phyloP scores from a whole-genome alignment of 192 early-diverging fungal species.

The Coemansia sp. region DNA sequence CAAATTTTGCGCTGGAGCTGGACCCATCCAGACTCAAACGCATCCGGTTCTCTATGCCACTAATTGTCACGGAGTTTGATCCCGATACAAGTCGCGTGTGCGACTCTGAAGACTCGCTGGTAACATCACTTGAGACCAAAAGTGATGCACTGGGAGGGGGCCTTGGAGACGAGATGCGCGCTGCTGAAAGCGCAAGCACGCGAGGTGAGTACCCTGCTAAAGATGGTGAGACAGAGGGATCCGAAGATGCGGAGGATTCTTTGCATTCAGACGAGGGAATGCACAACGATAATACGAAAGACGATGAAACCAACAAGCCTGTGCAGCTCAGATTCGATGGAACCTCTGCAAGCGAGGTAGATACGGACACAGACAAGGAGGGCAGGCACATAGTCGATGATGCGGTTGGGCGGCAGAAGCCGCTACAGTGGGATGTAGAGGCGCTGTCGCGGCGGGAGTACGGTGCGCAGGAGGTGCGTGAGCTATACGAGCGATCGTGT shows the following conservation, averaged over 20 bases:
- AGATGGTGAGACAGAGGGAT: neutral
- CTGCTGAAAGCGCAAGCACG: neutral
- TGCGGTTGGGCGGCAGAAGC: conserved; percentile 6
- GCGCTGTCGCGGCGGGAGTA: conserved; percentile 42
- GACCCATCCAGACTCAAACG: conserved; percentile 48
- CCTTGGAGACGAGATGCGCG: neutral
- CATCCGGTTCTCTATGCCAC: conserved; percentile 56
- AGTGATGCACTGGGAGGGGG: conserved; percentile 1
- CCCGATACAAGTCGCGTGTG: conserved; percentile 37
- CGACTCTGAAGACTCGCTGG: conserved; percentile 16
- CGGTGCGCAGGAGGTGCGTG: conserved; percentile 45
- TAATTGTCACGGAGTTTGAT: conserved; percentile 56
- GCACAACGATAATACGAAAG: neutral
- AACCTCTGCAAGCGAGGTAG: neutral
- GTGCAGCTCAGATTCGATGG: neutral
- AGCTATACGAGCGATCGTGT: conserved; percentile 45
- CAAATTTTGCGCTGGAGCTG: conserved; percentile 51
- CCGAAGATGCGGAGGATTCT: neutral
- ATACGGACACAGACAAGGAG: neutral
- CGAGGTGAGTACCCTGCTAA: conserved; percentile 1
- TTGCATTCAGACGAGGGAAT: neutral
- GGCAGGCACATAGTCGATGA: neutral
- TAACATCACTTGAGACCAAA: conserved; percentile 25
- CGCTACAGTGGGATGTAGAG: conserved; percentile 45
- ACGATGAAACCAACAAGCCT: neutral